phyloP scores from a whole-genome alignment of 148 eudicot species.

The Oxyria digyna region DNA sequence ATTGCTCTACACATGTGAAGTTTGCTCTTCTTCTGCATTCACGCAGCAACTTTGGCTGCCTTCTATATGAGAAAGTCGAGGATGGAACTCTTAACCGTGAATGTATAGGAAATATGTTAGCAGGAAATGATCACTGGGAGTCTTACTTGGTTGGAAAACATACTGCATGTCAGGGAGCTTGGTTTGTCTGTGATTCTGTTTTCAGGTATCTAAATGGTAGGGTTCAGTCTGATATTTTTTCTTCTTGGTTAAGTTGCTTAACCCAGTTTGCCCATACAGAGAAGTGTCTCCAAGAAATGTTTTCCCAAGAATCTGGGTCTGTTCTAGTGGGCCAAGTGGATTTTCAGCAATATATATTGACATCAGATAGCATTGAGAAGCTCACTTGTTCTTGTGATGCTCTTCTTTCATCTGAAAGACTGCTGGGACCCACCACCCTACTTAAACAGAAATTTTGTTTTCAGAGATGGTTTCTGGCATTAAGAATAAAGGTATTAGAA shows the following conservation, averaged over 20 bases:
- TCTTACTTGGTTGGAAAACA: slow-evolving; percentile 58
- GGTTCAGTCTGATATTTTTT: slow-evolving; percentile 35
- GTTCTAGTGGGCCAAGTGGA: slow-evolving; percentile 6
- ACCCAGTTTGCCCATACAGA: slow-evolving; percentile 39
- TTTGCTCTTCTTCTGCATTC: slow-evolving; percentile 41
- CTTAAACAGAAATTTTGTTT: slow-evolving; percentile 32
- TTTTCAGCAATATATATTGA: slow-evolving; percentile 1
- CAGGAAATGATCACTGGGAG: slow-evolving; percentile 47
- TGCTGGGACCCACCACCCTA: slow-evolving; percentile 25
- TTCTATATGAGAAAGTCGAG: slow-evolving; percentile 17
- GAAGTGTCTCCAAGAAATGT: slow-evolving; percentile 28
- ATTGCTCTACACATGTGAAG: slow-evolving; percentile 30
- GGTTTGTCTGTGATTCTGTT: slow-evolving; percentile 55
- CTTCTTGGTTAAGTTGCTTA: slow-evolving; percentile 56
- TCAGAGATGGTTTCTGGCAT: slow-evolving; percentile 63
- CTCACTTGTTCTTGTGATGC: slow-evolving; percentile 24
- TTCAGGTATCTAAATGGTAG: slow-evolving; percentile 35
- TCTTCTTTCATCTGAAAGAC: slow-evolving; percentile 34
- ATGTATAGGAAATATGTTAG: slow-evolving; percentile 40
- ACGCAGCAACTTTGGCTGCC: slow-evolving; percentile 12
- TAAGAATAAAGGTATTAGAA: slow-evolving; percentile 44
- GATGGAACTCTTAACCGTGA: slow-evolving; percentile 21
- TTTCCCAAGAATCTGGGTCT: slow-evolving; percentile 19
- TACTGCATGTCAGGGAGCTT: slow-evolving; percentile 64
- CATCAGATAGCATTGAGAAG: slow-evolving; percentile 20